These are phyloP conservation scores for Tolypocladium cylindrosporum DNA, from an alignment of 2,329 filamentous ascomycete species.

Conservation along the genomic window DNA sequence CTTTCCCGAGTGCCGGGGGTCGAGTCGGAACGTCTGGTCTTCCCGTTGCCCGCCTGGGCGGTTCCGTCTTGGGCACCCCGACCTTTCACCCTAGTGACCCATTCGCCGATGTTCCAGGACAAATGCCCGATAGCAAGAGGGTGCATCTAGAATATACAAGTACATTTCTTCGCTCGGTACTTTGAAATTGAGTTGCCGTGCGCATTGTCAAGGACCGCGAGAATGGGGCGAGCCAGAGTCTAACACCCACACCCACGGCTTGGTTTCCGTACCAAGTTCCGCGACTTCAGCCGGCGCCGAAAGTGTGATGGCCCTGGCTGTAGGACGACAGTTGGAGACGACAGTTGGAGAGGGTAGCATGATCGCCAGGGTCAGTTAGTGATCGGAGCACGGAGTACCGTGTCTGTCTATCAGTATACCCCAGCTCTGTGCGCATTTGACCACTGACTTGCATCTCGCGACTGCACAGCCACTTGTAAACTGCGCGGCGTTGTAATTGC, in stretches of 20 bases:
- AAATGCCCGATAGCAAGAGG: not conserved
- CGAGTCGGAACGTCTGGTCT: not conserved
- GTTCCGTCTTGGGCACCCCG: no score
- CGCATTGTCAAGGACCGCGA: not conserved
- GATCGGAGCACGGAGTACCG: not conserved
- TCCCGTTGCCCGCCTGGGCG: not conserved
- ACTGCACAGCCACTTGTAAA: not conserved
- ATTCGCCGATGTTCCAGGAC: no score
- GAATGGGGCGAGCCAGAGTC: not conserved
- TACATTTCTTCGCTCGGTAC: not conserved
- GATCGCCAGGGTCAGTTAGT: constrained; percentile 2
- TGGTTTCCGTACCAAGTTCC: not conserved
- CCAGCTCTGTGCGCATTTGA: not conserved
- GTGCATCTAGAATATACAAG: not conserved
- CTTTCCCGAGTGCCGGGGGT: not conserved
- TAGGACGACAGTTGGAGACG: not conserved
- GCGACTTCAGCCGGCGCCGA: not conserved
- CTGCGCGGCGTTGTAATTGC: not conserved
- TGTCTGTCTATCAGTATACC: not conserved
- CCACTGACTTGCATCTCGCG: not conserved
- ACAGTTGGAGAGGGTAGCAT: constrained; percentile 3
- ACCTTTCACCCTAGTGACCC: not conserved
- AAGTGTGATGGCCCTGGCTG: not conserved
- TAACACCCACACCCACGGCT: not conserved
- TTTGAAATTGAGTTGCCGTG: not conserved